Evolutionary conservation across 306 rosid species (phyloP).

Genomic region (Lathyrus oleraceus): DNA sequence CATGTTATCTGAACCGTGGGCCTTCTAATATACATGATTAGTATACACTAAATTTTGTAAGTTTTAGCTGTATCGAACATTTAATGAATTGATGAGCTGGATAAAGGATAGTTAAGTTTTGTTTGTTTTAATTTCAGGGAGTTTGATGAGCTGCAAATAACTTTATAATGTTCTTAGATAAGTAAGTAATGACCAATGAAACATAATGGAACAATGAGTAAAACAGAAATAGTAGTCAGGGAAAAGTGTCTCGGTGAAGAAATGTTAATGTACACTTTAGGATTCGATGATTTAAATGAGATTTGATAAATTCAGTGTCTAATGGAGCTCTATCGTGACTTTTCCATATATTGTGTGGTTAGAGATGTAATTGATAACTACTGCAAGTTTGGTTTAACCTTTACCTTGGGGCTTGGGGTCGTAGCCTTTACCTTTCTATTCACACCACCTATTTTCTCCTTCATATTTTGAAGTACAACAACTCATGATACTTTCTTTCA

Average conservation of each 20-base stretch:
- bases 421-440: too few species aligned
- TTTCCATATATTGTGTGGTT: too few species aligned
- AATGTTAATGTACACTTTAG: too few species aligned
- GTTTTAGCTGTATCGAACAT: conserved; percentile 44
- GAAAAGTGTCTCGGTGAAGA: background rate
- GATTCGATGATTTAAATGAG: too few species aligned
- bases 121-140: conserved; percentile 21
- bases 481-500: too few species aligned
- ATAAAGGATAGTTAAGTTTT: conserved; percentile 32
- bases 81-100: conserved; percentile 41
- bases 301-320: too few species aligned
- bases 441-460: too few species aligned
- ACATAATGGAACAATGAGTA: background rate
- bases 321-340: too few species aligned
- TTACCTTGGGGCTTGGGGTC: too few species aligned
- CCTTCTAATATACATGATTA: conserved; percentile 32
- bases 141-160: conserved; percentile 20
- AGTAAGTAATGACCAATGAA: background rate
- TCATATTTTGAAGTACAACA: too few species aligned
- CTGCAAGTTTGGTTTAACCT: too few species aligned
- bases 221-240: background rate
- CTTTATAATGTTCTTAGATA: background rate
- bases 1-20: conserved; percentile 30
- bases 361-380: too few species aligned
- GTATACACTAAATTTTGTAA: conserved; percentile 44